These are phyloP conservation scores for Pythium phragmitis DNA, from an alignment of 352 stramenopile species.

Conservation along the genomic window DNA sequence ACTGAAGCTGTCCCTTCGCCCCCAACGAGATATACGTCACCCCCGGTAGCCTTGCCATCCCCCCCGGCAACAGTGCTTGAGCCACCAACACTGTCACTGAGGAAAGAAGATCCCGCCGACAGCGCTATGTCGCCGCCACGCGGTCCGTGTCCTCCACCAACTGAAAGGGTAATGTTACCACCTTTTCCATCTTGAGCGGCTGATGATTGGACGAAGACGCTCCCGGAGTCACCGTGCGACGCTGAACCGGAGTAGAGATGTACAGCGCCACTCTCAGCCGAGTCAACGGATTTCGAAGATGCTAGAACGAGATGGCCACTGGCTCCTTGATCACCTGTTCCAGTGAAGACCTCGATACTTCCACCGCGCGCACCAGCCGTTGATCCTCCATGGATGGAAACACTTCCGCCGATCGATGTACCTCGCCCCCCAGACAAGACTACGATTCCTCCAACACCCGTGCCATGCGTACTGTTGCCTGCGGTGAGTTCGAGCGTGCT, in stretches of 20 bases:
- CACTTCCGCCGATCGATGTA: constrained; percentile 25
- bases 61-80: constrained; percentile 27
- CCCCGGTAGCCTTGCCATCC: constrained; percentile 20
- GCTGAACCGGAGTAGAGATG: neutral
- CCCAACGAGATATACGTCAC: constrained; percentile 31
- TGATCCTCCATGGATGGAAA: constrained; percentile 31
- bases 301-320: constrained; percentile 7
- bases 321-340: neutral
- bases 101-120: constrained; percentile 28
- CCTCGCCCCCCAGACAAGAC: constrained; percentile 33
- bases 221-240: constrained; percentile 1
- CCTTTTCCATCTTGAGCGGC: constrained; percentile 30
- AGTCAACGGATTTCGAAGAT: neutral
- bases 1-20: constrained; percentile 20
- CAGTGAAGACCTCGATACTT: constrained; percentile 27
- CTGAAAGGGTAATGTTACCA: constrained; percentile 31
- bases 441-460: constrained; percentile 32
- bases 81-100: constrained; percentile 29
- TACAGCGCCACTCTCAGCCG: constrained; percentile 4
- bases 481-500: constrained; percentile 31
- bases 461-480: constrained; percentile 30
- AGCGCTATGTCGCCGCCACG: constrained; percentile 30
- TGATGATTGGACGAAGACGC: constrained; percentile 22
- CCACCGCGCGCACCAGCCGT: constrained; percentile 34
- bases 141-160: constrained; percentile 29